Evolutionary conservation across 2,329 filamentous ascomycete genomes (phyloP), one percentile per base, ranked within the genome.

Genomic region (Onygena corvina): DNA sequence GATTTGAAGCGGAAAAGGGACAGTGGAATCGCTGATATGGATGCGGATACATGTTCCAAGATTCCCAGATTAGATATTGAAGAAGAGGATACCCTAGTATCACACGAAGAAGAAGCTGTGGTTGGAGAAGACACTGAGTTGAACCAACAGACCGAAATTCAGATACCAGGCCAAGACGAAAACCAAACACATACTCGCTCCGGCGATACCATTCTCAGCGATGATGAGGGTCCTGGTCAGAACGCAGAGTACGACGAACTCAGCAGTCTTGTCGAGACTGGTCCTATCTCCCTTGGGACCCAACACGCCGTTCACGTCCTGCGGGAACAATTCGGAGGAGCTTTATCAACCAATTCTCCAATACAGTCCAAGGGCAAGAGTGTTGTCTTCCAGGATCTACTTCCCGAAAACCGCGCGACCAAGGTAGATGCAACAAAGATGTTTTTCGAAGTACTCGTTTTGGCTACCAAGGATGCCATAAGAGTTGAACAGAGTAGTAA

Each of bases 381-480:
- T 9, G 87, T 94, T 2, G 75, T 93, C 2, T 95, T 98, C 74
- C 90, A 95, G 60, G 84, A 94, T 51, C 76, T 98, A 44, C 76
- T 95, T 29, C 92, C 92, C 0, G 86, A 94, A 67, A 71, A 75
- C 55, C 78, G 77, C 53, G 90, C 90, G 0, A 87, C 77, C 56
- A 86, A 86, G 66, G 84, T 84, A 6, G 92, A 96, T 60, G 92
- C 92, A 0, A 98, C 92, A 36, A 95, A 95, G 75, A 95, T 98
- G 88, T 98, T 98, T 72, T 98, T 98, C 60, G 92, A 98, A 69
- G 83, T 92, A 49, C 75, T 98, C 20, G 92, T 98, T 2, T 76
- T 98, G 42, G 92, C 90, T 3, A 98, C 92, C 35, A 98, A 98
- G 71, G 92, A 98, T 64, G 92, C 92, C 23, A 85, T 98, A 69